These are phyloP conservation scores for Colletotrichum sp. DNA, from an alignment of 2,329 filamentous ascomycete genomes.

Conservation along the genomic window DNA sequence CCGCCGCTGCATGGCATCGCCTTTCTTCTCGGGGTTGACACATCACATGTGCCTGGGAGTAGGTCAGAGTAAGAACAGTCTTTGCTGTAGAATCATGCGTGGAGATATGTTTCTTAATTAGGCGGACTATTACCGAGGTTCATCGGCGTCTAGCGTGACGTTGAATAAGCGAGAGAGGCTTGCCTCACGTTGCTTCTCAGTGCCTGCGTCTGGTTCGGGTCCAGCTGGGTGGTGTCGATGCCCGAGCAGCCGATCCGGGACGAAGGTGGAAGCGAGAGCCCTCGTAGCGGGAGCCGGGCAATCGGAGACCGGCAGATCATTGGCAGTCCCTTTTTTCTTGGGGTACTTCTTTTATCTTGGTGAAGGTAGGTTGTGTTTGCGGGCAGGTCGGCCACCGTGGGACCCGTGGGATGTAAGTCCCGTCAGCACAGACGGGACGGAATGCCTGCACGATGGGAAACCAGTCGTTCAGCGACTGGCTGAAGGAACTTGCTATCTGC, in stretches of 20 bases:
- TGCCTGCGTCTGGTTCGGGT: neutral
- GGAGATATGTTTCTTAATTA: neutral
- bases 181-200: neutral
- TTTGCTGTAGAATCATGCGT: neutral
- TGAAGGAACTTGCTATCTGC: neutral
- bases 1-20: neutral
- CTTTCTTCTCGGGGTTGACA: neutral
- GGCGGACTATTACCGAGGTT: neutral
- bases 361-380: neutral
- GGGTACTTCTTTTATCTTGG: neutral
- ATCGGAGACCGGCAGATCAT: slow-evolving; percentile 4
- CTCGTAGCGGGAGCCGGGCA: neutral
- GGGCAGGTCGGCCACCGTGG: neutral
- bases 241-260: neutral
- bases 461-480: neutral
- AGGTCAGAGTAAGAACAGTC: neutral
- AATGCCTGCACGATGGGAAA: neutral
- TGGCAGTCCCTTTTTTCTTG: neutral
- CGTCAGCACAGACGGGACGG: neutral
- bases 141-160: neutral
- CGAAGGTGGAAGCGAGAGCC: neutral
- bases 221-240: neutral
- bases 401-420: neutral
- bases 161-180: neutral
- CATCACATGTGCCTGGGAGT: neutral